Evolutionary conservation across 2,329 filamentous ascomycete species (phyloP).

Genomic region (Aspergillus sp.): DNA sequence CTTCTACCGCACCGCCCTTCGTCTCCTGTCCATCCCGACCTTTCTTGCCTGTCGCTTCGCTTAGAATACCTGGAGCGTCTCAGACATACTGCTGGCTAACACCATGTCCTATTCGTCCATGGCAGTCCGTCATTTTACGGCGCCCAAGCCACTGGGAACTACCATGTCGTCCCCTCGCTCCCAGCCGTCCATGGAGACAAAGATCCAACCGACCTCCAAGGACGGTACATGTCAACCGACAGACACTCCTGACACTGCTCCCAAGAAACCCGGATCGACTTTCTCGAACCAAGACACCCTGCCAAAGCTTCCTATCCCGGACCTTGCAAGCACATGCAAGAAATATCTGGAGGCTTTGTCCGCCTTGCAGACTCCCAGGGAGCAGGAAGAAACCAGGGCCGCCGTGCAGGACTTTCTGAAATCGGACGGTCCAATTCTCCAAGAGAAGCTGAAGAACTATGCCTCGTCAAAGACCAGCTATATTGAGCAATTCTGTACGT

Average conservation of each 20-base stretch:
- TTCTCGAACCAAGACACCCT: constrained; percentile 86
- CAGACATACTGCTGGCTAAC: constrained; percentile 42
- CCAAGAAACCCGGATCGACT: constrained; percentile 68
- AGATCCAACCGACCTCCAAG: constrained; percentile 17
- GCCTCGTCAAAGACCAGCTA: constrained; percentile 89
- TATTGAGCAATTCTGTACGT: constrained; percentile 96
- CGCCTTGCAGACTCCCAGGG: constrained; percentile 75
- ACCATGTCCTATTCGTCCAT: constrained; percentile 59
- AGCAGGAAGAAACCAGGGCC: constrained; percentile 76
- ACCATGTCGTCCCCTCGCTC: constrained; percentile 52
- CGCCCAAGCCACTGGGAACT: constrained; percentile 70
- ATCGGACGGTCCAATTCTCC: constrained; percentile 75
- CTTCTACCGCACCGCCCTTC: constrained; percentile 86
- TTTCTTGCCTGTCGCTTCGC: constrained; percentile 72
- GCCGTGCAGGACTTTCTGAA: constrained; percentile 81
- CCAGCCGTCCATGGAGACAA: constrained; percentile 22
- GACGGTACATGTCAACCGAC: constrained; percentile 5
- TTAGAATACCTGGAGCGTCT: constrained; percentile 41
- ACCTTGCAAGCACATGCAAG: constrained; percentile 72
- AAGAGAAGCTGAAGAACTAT: constrained; percentile 87
- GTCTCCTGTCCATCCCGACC: constrained; percentile 79
- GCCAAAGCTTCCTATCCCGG: constrained; percentile 88
- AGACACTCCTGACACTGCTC: constrained; percentile 29
- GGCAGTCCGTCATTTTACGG: constrained; percentile 68
- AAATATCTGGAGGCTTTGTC: constrained; percentile 77